These are phyloP conservation scores for Moesziomyces sp. DNA, from an alignment of 1,284 basidiomycete species.

Conservation along the genomic window DNA sequence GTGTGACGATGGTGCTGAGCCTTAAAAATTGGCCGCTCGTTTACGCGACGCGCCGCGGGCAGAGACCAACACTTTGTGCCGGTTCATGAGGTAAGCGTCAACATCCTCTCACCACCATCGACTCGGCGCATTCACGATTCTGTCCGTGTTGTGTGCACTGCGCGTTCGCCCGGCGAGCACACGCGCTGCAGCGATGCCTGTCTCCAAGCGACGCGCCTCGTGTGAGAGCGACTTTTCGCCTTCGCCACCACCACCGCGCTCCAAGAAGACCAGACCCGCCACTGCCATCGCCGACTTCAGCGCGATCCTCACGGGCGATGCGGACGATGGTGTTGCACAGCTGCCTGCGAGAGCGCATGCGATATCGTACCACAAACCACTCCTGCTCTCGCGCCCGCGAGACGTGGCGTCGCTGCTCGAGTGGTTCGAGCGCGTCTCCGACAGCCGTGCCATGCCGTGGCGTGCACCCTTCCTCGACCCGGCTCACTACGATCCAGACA, in stretches of 20 bases:
- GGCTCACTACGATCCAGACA: constrained; percentile 67
- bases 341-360: constrained; percentile 35
- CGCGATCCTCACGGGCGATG: no score
- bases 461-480: constrained; percentile 74
- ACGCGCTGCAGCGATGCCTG: constrained; percentile 14
- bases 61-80: constrained; percentile 15
- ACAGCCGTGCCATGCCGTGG: constrained; percentile 84
- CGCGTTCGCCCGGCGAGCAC: constrained; percentile 4
- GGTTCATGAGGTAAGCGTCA: constrained; percentile 4
- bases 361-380: constrained; percentile 48
- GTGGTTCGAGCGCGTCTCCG: constrained; percentile 78
- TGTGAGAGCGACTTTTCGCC: constrained; percentile 7
- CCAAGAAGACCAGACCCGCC: constrained; percentile 15
- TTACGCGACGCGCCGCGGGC: constrained; percentile 12
- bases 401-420: constrained; percentile 52
- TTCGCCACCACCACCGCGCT: constrained; percentile 7
- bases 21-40: background rate
- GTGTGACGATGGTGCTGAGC: background rate
- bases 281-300: constrained; percentile 1
- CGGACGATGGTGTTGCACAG: no score
- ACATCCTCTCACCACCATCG: background rate
- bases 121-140: background rate
- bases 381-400: constrained; percentile 29
- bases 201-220: constrained; percentile 18
- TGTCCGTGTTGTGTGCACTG: no score